phyloP scores from a whole-genome alignment of 257 asterid species.

The Petunia secreta region DNA sequence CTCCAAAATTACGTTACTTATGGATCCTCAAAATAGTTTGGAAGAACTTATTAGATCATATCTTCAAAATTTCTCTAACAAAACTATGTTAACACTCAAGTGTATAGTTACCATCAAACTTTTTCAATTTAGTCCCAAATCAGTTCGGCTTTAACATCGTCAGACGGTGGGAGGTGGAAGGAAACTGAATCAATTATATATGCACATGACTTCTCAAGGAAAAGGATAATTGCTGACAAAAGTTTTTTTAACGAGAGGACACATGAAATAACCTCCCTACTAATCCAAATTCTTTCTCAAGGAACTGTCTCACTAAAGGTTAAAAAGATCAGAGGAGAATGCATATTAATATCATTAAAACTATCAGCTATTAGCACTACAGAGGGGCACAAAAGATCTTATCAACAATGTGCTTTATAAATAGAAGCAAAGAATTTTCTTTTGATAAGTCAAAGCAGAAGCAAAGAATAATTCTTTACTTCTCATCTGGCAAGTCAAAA shows the following conservation, averaged over 20 bases:
- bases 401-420: neutral
- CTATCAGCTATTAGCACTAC: neutral
- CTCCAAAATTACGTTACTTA: no score
- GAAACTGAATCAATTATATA: neutral
- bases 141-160: neutral
- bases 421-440: neutral
- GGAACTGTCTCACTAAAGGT: neutral
- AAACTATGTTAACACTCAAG: neutral
- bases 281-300: constrained; percentile 1
- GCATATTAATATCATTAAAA: neutral
- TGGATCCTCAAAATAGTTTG: neutral
- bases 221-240: neutral
- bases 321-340: neutral
- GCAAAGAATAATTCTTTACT: constrained; percentile 17
- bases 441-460: neutral
- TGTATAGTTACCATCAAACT: neutral
- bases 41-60: neutral
- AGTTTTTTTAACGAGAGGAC: neutral
- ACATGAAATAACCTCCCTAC: neutral
- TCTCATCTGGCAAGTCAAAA: constrained; percentile 14
- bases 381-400: neutral
- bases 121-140: neutral
- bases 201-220: neutral
- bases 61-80: neutral
- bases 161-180: neutral